These are phyloP conservation scores for Cyathus striatus DNA, from an alignment of 768 basidiomycete genomes.

Conservation along the genomic window DNA sequence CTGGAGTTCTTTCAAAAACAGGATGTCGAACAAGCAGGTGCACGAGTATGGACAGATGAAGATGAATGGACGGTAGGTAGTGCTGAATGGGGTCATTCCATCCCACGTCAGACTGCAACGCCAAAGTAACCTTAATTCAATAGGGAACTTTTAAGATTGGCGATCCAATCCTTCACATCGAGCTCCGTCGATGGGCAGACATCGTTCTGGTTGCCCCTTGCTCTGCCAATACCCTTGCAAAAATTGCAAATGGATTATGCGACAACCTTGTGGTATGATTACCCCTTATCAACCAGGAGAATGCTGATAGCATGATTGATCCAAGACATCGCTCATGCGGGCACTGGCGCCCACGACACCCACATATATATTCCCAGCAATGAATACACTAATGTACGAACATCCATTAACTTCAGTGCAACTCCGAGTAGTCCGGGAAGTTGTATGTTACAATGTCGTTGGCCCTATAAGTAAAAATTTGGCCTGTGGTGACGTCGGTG, in stretches of 20 bases:
- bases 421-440: slow-evolving; percentile 65
- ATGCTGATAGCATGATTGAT: neutral
- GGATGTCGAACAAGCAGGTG: slow-evolving; percentile 45
- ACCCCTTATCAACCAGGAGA: slow-evolving; percentile 1
- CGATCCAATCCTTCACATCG: slow-evolving; percentile 94
- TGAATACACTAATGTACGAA: slow-evolving; percentile 98
- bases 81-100: neutral
- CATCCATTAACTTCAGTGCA: slow-evolving; percentile 90
- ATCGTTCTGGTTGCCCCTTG: slow-evolving; percentile 93
- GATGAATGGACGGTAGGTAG: slow-evolving; percentile 88
- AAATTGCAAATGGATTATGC: slow-evolving; percentile 83
- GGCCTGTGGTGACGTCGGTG: slow-evolving; percentile 91
- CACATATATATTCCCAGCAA: slow-evolving; percentile 91
- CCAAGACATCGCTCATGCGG: slow-evolving; percentile 73
- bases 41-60: slow-evolving; percentile 80
- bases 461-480: slow-evolving; percentile 87
- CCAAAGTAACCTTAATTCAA: neutral
- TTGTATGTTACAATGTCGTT: slow-evolving; percentile 73
- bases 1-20: slow-evolving; percentile 67
- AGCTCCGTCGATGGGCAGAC: slow-evolving; percentile 92
- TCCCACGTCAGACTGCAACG: neutral
- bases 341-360: slow-evolving; percentile 81
- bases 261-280: slow-evolving; percentile 79
- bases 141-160: slow-evolving; percentile 75
- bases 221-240: slow-evolving; percentile 94